These are phyloP conservation scores for Corallochytrium limacisporum DNA, from an alignment of 78 protist species.

Conservation along the genomic window DNA sequence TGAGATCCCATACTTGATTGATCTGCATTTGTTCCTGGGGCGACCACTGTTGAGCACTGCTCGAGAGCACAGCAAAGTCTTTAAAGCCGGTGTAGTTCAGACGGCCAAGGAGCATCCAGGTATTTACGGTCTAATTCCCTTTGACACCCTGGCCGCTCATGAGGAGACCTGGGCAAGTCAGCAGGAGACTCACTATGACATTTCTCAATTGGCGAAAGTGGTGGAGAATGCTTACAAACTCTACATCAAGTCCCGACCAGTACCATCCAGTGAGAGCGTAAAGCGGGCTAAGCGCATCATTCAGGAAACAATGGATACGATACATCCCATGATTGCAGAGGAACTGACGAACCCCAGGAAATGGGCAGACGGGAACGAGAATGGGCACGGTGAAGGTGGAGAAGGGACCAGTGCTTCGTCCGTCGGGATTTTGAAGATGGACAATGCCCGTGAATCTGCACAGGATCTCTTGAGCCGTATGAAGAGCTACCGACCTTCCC, in stretches of 20 bases:
- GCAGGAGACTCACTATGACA: too few relatives aligned
- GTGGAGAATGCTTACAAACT: slow-evolving; percentile 47
- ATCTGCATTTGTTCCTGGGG: slow-evolving; percentile 65
- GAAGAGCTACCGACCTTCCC: slow-evolving; percentile 26
- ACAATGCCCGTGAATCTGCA: neutral
- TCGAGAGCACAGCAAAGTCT: neutral
- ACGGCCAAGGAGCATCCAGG: too few relatives aligned
- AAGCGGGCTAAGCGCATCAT: slow-evolving; percentile 16
- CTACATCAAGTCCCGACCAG: slow-evolving; percentile 47
- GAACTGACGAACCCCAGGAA: too few relatives aligned
- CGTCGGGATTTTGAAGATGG: neutral
- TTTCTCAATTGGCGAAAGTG: neutral
- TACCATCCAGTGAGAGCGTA: slow-evolving; percentile 44
- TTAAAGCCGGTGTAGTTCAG: too few relatives aligned
- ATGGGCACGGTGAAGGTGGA: neutral
- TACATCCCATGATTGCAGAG: too few relatives aligned
- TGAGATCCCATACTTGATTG: slow-evolving; percentile 81
- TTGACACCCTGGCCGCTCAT: too few relatives aligned
- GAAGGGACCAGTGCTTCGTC: neutral
- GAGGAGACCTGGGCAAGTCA: too few relatives aligned
- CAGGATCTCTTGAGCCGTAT: slow-evolving; percentile 12
- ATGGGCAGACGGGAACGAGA: neutral
- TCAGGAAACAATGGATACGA: too few relatives aligned
- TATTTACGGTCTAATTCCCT: too few relatives aligned
- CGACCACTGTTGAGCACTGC: neutral